Evolutionary conservation across 129 eudicot genomes (phyloP).

Genomic region (Ambrosia trifida): DNA sequence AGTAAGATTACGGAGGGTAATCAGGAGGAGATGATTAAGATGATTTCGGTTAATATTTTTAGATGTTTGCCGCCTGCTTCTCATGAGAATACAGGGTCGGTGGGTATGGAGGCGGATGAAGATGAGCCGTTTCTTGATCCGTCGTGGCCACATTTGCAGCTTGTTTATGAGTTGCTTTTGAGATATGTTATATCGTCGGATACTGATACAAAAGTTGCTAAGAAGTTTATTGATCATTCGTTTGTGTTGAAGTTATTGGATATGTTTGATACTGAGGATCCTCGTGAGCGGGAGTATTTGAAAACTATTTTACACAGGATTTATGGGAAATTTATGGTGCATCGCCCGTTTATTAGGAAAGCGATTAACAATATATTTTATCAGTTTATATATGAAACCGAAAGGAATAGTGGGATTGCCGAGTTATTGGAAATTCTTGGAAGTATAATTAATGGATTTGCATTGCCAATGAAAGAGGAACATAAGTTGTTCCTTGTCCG

Average conservation of each 20-base stretch:
- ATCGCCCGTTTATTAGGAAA: constrained; percentile 85
- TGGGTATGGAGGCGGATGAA: constrained; percentile 60
- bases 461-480: constrained; percentile 93
- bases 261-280: constrained; percentile 89
- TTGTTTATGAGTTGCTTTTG: constrained; percentile 76
- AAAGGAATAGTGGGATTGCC: constrained; percentile 74
- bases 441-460: constrained; percentile 88
- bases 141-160: constrained; percentile 86
- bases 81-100: constrained; percentile 60
- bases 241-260: constrained; percentile 72
- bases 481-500: constrained; percentile 84
- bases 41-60: constrained; percentile 72
- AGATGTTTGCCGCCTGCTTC: constrained; percentile 67
- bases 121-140: constrained; percentile 78
- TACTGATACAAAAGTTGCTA: constrained; percentile 76
- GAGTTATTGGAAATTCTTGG: constrained; percentile 88
- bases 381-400: constrained; percentile 77
- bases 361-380: constrained; percentile 79
- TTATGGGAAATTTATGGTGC: constrained; percentile 93
- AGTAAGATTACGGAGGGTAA: constrained; percentile 58
- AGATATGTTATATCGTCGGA: constrained; percentile 68
- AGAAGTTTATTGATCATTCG: constrained; percentile 70
- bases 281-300: constrained; percentile 77
- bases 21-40: constrained; percentile 73
- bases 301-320: constrained; percentile 84